Conservation (phyloP, 257 asterid genomes). For the Ajuga chamaepitys region DNA sequence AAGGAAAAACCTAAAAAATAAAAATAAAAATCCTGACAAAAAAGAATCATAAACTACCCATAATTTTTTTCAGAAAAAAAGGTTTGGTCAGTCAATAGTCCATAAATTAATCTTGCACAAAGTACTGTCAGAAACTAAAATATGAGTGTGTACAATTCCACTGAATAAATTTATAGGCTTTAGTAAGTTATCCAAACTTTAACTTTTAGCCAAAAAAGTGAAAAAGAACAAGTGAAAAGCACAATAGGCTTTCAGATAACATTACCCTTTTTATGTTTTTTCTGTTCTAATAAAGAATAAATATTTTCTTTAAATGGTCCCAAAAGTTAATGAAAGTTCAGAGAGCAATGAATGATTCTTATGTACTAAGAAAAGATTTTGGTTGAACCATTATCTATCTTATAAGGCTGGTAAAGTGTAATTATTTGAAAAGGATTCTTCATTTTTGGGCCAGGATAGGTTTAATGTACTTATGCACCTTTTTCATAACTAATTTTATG, state of each 20-base stretch:
- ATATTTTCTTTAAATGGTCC: background rate
- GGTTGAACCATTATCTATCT: conserved; percentile 31
- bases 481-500: too few relatives aligned
- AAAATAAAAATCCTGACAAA: too few relatives aligned
- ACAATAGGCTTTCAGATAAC: background rate
- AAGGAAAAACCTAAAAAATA: too few relatives aligned
- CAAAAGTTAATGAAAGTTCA: conserved; percentile 6
- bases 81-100: too few relatives aligned
- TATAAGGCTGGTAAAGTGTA: conserved; percentile 27
- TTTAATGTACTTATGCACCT: too few relatives aligned
- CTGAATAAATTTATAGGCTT: too few relatives aligned
- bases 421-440: conserved; percentile 20
- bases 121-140: too few relatives aligned
- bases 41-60: too few relatives aligned
- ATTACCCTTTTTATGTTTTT: background rate
- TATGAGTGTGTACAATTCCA: too few relatives aligned
- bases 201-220: background rate
- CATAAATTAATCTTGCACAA: too few relatives aligned
- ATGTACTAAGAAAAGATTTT: conserved; percentile 23
- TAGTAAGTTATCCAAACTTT: background rate
- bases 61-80: too few relatives aligned
- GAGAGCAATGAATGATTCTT: conserved; percentile 27
- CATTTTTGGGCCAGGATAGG: too few relatives aligned
- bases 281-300: background rate
- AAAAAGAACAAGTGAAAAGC: background rate